phyloP scores from a whole-genome alignment of 768 basidiomycete species.

The Russula earlei region DNA sequence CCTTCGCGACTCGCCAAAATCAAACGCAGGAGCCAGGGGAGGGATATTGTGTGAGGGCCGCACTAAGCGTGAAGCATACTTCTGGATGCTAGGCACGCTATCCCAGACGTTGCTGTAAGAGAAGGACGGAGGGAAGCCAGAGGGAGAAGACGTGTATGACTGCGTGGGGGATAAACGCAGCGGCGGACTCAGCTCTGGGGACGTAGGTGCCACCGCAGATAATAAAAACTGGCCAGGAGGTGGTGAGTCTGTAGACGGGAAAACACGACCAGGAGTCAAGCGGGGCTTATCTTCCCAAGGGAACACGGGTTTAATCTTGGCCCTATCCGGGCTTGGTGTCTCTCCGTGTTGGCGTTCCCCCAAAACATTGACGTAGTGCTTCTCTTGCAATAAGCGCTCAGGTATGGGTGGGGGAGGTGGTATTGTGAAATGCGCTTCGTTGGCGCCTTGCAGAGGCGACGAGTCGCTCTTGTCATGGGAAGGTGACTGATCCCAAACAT shows the following conservation, averaged over 20 bases:
- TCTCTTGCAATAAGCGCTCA: slow-evolving; percentile 54
- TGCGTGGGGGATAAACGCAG: slow-evolving; percentile 14
- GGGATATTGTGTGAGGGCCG: slow-evolving; percentile 36
- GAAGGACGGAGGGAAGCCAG: slow-evolving; percentile 47
- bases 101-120: slow-evolving; percentile 84
- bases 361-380: slow-evolving; percentile 62
- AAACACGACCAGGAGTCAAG: slow-evolving; percentile 57
- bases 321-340: slow-evolving; percentile 51
- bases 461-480: slow-evolving; percentile 32
- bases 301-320: slow-evolving; percentile 71
- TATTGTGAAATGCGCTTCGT: slow-evolving; percentile 46
- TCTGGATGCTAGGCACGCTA: slow-evolving; percentile 64
- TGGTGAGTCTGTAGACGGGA: slow-evolving; percentile 32
- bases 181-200: slow-evolving; percentile 22
- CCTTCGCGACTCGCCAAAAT: slow-evolving; percentile 30
- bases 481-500: slow-evolving; percentile 72
- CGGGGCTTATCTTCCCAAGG: slow-evolving; percentile 90
- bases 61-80: slow-evolving; percentile 55
- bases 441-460: slow-evolving; percentile 12
- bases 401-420: slow-evolving; percentile 56
- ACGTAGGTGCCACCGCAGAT: neutral
- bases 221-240: slow-evolving; percentile 19
- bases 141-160: slow-evolving; percentile 25
- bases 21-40: slow-evolving; percentile 42
- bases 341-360: slow-evolving; percentile 36